Evolutionary conservation across 805 yeast genomes (phyloP).

Genomic region (Sugiyamaella americana): DNA sequence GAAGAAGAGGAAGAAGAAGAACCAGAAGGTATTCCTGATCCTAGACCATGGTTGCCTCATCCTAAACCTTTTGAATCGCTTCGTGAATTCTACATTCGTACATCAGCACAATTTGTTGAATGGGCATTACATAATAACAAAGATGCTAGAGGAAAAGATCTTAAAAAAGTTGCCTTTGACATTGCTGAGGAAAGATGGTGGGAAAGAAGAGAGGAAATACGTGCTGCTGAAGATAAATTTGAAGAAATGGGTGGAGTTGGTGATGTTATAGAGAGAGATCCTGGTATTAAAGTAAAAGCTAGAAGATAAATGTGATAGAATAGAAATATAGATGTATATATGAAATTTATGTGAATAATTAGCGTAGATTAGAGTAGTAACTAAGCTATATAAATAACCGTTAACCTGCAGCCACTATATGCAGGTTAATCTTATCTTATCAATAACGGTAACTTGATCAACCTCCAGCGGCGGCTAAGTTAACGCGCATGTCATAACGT

Average conservation of each 20-base stretch:
- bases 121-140: constrained; percentile 88
- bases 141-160: constrained; percentile 81
- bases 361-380: too few species aligned
- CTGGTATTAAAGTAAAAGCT: constrained; percentile 10
- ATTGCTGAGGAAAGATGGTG: constrained; percentile 94
- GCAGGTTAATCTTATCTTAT: too few species aligned
- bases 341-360: too few species aligned
- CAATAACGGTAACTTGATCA: too few species aligned
- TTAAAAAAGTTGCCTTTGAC: constrained; percentile 85
- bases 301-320: not conserved
- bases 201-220: constrained; percentile 93
- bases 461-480: too few species aligned
- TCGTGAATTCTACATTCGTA: constrained; percentile 76
- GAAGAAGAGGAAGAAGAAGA: constrained; percentile 55
- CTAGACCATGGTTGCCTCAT: constrained; percentile 94
- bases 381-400: too few species aligned
- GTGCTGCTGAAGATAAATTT: constrained; percentile 78
- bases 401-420: too few species aligned
- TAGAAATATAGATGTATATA: too few species aligned
- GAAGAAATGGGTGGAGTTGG: constrained; percentile 91
- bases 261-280: constrained; percentile 73
- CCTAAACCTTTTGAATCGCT: constrained; percentile 88
- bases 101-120: constrained; percentile 80
- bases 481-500: too few species aligned
- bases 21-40: constrained; percentile 75